A percentile compares a stretch with the other conserved stretches of the same genome.
Conservation (phyloP, 1,284 basidiomycete genomes). For the Ceratobasidium papillatum region DNA sequence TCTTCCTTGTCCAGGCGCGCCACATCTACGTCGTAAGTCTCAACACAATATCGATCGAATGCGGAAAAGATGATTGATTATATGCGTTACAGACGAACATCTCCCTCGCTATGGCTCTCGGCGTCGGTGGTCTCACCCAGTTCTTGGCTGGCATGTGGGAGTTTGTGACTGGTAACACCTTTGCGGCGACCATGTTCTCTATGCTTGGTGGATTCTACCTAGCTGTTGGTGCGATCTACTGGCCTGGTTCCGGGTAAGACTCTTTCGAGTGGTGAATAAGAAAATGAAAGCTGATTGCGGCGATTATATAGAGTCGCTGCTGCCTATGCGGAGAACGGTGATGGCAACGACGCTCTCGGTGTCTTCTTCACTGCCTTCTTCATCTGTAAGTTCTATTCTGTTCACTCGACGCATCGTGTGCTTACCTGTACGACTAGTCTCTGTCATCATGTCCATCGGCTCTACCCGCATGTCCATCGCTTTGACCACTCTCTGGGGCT, state of each 20-base stretch:
- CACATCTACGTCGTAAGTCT: slow-evolving; percentile 44
- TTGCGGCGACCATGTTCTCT: slow-evolving; percentile 55
- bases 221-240: slow-evolving; percentile 40
- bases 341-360: slow-evolving; percentile 45
- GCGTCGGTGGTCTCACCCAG: slow-evolving; percentile 53
- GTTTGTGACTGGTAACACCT: slow-evolving; percentile 54
- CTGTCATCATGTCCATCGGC: slow-evolving; percentile 48
- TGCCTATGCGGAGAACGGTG: slow-evolving; percentile 47
- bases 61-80: slow-evolving; percentile 49
- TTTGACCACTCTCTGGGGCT: slow-evolving; percentile 55
- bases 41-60: too few species aligned
- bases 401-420: background rate
- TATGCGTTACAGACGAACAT: slow-evolving; percentile 48
- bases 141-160: slow-evolving; percentile 59
- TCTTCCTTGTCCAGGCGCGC: slow-evolving; percentile 47
- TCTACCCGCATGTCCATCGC: slow-evolving; percentile 50
- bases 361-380: slow-evolving; percentile 43
- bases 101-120: slow-evolving; percentile 49
- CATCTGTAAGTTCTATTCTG: slow-evolving; percentile 48
- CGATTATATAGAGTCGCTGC: slow-evolving; percentile 41
- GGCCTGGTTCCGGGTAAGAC: slow-evolving; percentile 11
- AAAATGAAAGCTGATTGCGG: background rate
- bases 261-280: background rate
- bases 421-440: slow-evolving; percentile 9
- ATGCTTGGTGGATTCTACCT: slow-evolving; percentile 48